Evolutionary conservation across 1,139 yeast genomes (phyloP).

Genomic region (Wickerhamiella infanticola): DNA sequence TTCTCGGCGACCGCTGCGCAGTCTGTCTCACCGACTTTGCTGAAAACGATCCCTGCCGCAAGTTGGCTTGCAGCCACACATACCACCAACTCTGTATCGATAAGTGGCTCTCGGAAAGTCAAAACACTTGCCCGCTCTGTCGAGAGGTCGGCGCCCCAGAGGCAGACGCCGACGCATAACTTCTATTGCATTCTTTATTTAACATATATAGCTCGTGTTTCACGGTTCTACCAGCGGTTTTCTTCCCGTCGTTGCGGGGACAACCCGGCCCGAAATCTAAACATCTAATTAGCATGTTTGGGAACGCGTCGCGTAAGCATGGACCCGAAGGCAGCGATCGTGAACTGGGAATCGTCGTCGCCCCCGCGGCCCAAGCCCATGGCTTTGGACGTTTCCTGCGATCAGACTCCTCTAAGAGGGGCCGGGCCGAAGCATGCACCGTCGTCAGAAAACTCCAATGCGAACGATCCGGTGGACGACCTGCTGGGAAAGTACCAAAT

Average conservation of each 20-base stretch:
- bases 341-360: constrained; percentile 7
- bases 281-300: background rate
- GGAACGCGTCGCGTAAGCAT: constrained; percentile 2
- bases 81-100: constrained; percentile 42
- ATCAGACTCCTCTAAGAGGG: no score
- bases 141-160: constrained; percentile 30
- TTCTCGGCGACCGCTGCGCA: constrained; percentile 27
- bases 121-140: constrained; percentile 44
- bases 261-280: background rate
- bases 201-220: background rate
- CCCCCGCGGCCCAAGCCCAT: background rate
- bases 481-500: constrained; percentile 4
- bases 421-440: background rate
- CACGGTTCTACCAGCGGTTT: background rate
- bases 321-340: constrained; percentile 1
- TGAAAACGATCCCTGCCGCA: constrained; percentile 31
- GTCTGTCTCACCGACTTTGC: constrained; percentile 37
- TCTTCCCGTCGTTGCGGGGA: background rate
- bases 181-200: background rate
- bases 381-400: no score
- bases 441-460: background rate
- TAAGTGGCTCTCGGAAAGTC: constrained; percentile 38
- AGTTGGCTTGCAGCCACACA: constrained; percentile 32
- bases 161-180: background rate
- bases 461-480: constrained; percentile 4